Evolutionary conservation across 192 early-diverging fungal species (phyloP), one percentile per base, ranked within the genome.

Genomic region (Linnemannia exigua): DNA sequence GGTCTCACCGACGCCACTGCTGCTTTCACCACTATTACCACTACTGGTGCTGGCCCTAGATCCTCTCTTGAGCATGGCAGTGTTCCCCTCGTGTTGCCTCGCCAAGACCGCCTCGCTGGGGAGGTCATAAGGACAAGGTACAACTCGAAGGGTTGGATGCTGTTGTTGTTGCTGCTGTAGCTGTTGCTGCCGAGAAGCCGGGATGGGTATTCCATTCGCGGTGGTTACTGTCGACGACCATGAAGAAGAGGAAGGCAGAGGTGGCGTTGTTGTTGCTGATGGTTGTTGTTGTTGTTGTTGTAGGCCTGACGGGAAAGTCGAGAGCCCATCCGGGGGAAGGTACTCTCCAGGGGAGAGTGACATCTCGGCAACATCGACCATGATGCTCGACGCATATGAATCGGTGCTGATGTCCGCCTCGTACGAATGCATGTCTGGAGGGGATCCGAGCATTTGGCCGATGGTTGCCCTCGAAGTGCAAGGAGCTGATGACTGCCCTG

Each of bases 91-190:
- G 20, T 70, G 20, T 5, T 47, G 50, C 12, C 70, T 25, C 20
- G 68, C 58, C 41, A 44, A 6, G 3, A 6, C 5, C 15, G 58
- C 70, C 6, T 76, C 80, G 1, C 70, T 72, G 0, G 31, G 22
- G 3, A 67, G 16, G 16, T 82, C 80, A 19, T 36, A 82, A 0
- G 80, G 80, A n/a, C 75, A 82, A 8, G 80, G 80, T 20, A 82
- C 79, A 33, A 73, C 31, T 47, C 52, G 46, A 22, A 66, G 25
- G 3, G 14, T 51, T 31, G 75, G 28, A 19, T 2, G 35, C 37
- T 70, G 68, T n/a, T n/a, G 50, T 5, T 46, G 44, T 31, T 31
- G 47, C 3, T 72, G 70, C 3, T 72, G 70, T 20, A 31, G 41
- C 20, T 72, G 25, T 25, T 51, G 25, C 12, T 44, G 41, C 41